A percentile compares a stretch with the other conserved stretches of the same genome.
Evolutionary conservation across 257 asterid genomes (phyloP).

Genomic region (Nicotiana attenuata): DNA sequence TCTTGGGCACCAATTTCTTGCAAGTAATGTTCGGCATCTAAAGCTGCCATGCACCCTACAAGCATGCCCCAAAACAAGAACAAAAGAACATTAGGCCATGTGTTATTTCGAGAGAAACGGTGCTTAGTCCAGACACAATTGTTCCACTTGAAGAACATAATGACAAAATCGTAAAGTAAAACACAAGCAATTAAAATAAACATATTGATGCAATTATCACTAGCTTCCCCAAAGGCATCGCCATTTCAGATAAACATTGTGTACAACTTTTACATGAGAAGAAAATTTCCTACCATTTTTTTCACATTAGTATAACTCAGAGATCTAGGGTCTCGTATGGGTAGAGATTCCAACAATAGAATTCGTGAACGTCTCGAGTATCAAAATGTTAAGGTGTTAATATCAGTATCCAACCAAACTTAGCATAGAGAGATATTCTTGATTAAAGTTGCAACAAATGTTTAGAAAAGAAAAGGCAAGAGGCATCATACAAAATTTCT

Average conservation of each 20-base stretch:
- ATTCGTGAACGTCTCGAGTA: background rate
- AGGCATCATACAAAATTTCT: background rate
- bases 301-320: background rate
- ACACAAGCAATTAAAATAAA: background rate
- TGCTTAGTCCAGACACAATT: background rate
- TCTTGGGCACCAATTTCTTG: constrained; percentile 80
- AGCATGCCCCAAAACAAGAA: background rate
- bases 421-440: background rate
- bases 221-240: background rate
- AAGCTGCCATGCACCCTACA: constrained; percentile 97
- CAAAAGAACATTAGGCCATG: background rate
- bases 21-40: constrained; percentile 95
- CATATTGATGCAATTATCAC: background rate
- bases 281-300: background rate
- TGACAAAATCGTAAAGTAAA: background rate
- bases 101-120: background rate
- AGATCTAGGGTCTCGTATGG: background rate
- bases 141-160: background rate
- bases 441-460: background rate
- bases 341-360: background rate
- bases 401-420: background rate
- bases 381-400: background rate
- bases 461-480: background rate
- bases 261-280: background rate
- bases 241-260: background rate